Evolutionary conservation across 1,284 basidiomycete genomes (phyloP).

Genomic region (Leccinum fallax): DNA sequence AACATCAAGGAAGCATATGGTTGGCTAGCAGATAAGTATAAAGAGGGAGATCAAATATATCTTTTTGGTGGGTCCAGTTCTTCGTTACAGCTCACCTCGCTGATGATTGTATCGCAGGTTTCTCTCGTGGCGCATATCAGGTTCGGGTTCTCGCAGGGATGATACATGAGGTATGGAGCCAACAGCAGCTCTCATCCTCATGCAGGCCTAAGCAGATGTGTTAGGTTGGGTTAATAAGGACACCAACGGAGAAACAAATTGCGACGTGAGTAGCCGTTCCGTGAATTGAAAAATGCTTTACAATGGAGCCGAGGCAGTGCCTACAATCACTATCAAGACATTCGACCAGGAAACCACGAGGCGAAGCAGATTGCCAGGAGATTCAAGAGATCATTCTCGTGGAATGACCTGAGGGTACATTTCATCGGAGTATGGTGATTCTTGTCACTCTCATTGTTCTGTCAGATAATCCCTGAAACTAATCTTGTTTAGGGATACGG

Average conservation of each 20-base stretch:
- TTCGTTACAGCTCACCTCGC: not conserved
- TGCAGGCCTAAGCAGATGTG: not conserved
- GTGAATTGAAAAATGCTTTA: not conserved
- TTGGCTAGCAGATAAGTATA: constrained; percentile 45
- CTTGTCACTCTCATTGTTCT: not conserved
- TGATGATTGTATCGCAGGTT: constrained; percentile 33
- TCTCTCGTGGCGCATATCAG: constrained; percentile 44
- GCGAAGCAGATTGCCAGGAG: not conserved
- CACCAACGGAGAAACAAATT: constrained; percentile 16
- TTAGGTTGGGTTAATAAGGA: constrained; percentile 20
- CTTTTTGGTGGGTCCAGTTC: constrained; percentile 39
- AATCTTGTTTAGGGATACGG: constrained; percentile 38
- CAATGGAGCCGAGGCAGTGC: constrained; percentile 30
- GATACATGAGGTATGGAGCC: constrained; percentile 35
- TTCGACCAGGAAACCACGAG: constrained; percentile 1
- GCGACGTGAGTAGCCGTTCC: constrained; percentile 1
- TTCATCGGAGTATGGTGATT: constrained; percentile 40
- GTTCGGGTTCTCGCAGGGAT: constrained; percentile 42
- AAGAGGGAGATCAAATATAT: constrained; percentile 42
- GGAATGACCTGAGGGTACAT: constrained; percentile 28
- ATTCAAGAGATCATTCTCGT: not conserved
- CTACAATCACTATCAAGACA: constrained; percentile 34
- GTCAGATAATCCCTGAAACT: too few species aligned
- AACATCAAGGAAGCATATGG: constrained; percentile 34
- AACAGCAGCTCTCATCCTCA: not conserved